Evolutionary conservation across 129 eudicot genomes (phyloP).

Genomic region (Chrysanthemum lavandulifolium): DNA sequence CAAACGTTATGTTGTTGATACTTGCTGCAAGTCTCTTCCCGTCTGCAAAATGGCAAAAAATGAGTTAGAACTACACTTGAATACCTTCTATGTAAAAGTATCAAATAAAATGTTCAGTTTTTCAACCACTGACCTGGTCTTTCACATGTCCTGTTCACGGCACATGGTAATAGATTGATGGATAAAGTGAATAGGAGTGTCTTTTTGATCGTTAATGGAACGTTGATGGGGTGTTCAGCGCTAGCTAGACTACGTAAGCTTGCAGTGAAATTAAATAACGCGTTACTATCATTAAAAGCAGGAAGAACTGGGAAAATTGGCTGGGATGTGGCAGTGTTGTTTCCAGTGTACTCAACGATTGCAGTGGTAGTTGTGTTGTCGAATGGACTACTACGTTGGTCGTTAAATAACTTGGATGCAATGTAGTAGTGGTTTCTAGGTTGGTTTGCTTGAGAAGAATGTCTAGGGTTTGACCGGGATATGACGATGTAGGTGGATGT

Average conservation of each 20-base stretch:
- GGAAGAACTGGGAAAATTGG: slow-evolving; percentile 41
- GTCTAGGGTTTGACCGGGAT: slow-evolving; percentile 78
- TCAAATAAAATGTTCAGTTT: too few species aligned
- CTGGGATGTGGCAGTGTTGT: slow-evolving; percentile 18
- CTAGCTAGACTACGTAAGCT: slow-evolving; percentile 36
- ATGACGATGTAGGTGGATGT: slow-evolving; percentile 29
- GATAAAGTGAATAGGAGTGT: slow-evolving; percentile 37
- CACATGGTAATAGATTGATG: slow-evolving; percentile 30
- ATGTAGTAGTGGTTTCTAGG: slow-evolving; percentile 49
- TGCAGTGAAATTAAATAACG: slow-evolving; percentile 31
- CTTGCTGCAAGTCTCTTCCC: slow-evolving; percentile 37
- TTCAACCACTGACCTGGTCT: slow-evolving; percentile 11
- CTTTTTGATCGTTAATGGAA: slow-evolving; percentile 30
- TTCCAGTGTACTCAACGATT: slow-evolving; percentile 33
- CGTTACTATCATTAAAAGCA: slow-evolving; percentile 25
- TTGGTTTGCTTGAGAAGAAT: slow-evolving; percentile 55
- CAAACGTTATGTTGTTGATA: slow-evolving; percentile 46
- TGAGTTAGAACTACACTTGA: too few species aligned
- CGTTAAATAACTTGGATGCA: slow-evolving; percentile 41
- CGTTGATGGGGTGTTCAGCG: slow-evolving; percentile 37
- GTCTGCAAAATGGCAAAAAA: too few species aligned
- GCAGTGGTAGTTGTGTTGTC: slow-evolving; percentile 52
- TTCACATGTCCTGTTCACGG: slow-evolving; percentile 25
- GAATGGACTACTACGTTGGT: slow-evolving; percentile 18
- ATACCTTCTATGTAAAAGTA: too few species aligned